Evolutionary conservation across 2,329 filamentous ascomycete species (phyloP).

Genomic region (Metarhizium humberi): DNA sequence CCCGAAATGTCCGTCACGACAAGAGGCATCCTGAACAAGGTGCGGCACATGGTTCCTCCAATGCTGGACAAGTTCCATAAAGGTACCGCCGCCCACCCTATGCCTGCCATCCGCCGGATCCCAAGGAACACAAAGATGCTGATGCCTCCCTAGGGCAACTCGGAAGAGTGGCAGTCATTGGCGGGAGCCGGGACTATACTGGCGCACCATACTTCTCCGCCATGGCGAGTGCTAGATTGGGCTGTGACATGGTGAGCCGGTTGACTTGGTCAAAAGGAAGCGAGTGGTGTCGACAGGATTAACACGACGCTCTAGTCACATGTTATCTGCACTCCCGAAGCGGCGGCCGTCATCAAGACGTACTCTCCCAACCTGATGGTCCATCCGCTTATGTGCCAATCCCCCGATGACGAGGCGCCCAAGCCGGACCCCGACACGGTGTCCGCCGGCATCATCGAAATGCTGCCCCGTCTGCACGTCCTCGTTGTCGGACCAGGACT

Average conservation of each 20-base stretch:
- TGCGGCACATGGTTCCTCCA: slow-evolving; percentile 84
- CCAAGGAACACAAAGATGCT: slow-evolving; percentile 8
- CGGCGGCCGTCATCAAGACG: slow-evolving; percentile 84
- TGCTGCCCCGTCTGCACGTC: slow-evolving; percentile 82
- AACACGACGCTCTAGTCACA: slow-evolving; percentile 51
- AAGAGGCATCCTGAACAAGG: slow-evolving; percentile 67
- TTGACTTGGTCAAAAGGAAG: background rate
- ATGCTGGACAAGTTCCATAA: slow-evolving; percentile 97
- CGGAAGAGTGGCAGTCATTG: slow-evolving; percentile 86
- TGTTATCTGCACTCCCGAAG: slow-evolving; percentile 88
- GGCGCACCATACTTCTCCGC: slow-evolving; percentile 97
- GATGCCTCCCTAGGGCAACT: slow-evolving; percentile 60
- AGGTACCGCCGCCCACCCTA: slow-evolving; percentile 39
- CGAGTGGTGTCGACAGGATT: background rate
- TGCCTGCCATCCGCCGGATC: no score
- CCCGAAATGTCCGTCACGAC: slow-evolving; percentile 58
- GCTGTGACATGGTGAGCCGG: slow-evolving; percentile 70
- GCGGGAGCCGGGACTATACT: slow-evolving; percentile 92
- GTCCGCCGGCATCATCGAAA: slow-evolving; percentile 59
- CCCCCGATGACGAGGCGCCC: slow-evolving; percentile 19
- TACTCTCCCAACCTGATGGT: slow-evolving; percentile 99
- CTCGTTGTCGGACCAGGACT: slow-evolving; percentile 89
- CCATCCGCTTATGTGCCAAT: slow-evolving; percentile 86
- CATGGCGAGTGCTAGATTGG: slow-evolving; percentile 86
- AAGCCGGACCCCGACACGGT: slow-evolving; percentile 52